Conservation (phyloP, 495 filamentous ascomycete genomes). For the Umbilicaria muhlenbergii region DNA sequence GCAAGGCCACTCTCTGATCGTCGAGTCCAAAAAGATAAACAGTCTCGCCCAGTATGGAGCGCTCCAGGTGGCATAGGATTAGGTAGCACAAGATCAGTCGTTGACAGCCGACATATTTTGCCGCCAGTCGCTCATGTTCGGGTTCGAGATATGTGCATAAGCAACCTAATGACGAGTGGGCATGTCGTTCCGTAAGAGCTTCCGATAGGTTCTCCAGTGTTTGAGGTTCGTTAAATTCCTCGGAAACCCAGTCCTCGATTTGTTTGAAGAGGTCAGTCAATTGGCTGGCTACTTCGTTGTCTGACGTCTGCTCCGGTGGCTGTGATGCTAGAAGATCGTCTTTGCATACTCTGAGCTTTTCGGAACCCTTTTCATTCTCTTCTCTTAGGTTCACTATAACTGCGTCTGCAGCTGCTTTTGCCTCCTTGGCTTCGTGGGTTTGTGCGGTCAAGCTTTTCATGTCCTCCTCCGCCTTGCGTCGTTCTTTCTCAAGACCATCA, state of each 20-base stretch:
- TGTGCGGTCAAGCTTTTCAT: constrained; percentile 10
- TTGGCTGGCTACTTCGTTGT: constrained; percentile 10
- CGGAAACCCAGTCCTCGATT: constrained; percentile 10
- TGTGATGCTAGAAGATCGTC: constrained; percentile 11
- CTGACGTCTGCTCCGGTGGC: constrained; percentile 9
- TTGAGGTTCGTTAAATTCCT: constrained; percentile 8
- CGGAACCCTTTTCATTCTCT: constrained; percentile 5
- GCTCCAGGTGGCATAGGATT: constrained; percentile 6
- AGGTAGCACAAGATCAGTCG: constrained; percentile 9
- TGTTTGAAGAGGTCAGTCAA: constrained; percentile 9
- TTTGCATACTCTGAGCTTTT: constrained; percentile 10
- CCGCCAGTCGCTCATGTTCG: constrained; percentile 3
- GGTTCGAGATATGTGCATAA: background rate
- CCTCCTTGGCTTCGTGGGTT: constrained; percentile 11
- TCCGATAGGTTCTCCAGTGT: constrained; percentile 6
- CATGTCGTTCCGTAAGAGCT: constrained; percentile 1
- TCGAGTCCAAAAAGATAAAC: constrained; percentile 13
- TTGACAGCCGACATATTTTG: constrained; percentile 7
- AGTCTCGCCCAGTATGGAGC: constrained; percentile 4
- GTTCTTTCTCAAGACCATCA: constrained; percentile 6
- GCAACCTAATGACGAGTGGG: constrained; percentile 3
- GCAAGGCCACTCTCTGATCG: background rate
- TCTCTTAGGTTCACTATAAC: constrained; percentile 4
- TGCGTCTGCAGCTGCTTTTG: constrained; percentile 4
- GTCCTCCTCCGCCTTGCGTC: constrained; percentile 6